Evolutionary conservation across 352 stramenopile genomes (phyloP), one percentile per base, ranked within the genome.

Genomic region (Globisporangium cystogenes): DNA sequence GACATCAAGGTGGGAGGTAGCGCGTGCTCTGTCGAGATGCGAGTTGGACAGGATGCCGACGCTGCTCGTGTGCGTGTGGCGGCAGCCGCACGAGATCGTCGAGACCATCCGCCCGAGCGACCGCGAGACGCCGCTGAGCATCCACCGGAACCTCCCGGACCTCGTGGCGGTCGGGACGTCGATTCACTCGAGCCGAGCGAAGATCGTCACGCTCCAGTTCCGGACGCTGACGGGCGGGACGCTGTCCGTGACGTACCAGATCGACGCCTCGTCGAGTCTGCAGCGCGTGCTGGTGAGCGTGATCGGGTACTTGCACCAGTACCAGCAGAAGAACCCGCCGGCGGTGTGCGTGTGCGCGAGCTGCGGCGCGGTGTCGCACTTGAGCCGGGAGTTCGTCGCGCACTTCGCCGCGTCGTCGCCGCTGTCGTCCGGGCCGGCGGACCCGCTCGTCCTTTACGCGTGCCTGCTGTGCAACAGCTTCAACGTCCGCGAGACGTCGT

Each of bases 401-500:
- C 37, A 62, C 51, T 40, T 57, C 18, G 23, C 48, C 4, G 24
- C 55, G 20, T 42, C 24, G 18, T 48, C 59, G 24, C 43, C 48
- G 27, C 58, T 63, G 23, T 56, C 48, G 31, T 46, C 35, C 15
- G 23, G 65, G 31, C 40, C 51, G 11, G 49, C 68, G 10, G 67
- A 76, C 12, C 40, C 57, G 8, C 48, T 84, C 36, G 51, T 69
- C n/a, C 56, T 92, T 6, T 80, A 76, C 53, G 63, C 69, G 23
- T 93, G 83, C 35, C 60, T 88, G 52, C 49, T 93, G 6, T 93
- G 83, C 48, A 70, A 59, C 21, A 92, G 78, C 44, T 67, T 61
- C 57, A 90, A 93, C 44, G 74, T 91, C 4, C 78, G 83, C 8
- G 83, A 93, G 52, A 55, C 72, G 35, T 68, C 69, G 10, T 70